Base-by-base conservation (phyloP, 306 rosid genomes). In the Adenanthera pavonina region DNA sequence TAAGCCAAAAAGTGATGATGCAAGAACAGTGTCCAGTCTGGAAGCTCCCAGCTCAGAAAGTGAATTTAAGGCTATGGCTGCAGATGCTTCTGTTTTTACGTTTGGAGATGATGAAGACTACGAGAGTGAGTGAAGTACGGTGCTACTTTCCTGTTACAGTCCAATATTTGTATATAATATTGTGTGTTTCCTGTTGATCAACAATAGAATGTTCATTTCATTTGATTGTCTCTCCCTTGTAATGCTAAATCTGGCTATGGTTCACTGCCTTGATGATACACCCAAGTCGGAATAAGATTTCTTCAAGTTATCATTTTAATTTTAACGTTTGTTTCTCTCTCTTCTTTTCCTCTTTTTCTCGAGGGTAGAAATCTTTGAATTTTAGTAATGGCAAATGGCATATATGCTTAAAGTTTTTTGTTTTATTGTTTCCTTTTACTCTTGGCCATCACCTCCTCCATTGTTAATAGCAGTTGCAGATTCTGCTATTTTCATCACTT, bases 61-160 rank as follows among this genome's bases (percentile, higher is more conserved):
- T 78, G 99, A 96, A 75, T 96, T 93, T 62, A 96, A 96, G 95
- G 98, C 97, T 75, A 93, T 96, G 98, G 99, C 98, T 9, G 99
- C 99, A 35, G 99, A 96, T 92, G 94, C 99, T 46, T 96, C 99
- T 25, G 99, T 96, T 20, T 93, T 96, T 76, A 84, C 98, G 8
- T 96, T 96, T 34, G 99, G 99, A 61, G 98, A 96, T 36, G 99
- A 95, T 0, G 99, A 96, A 75, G 99, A 96, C 86, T 93, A 88
- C 5, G 98, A 93, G 84, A 96, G 97, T 75, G 99, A 94, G 83
- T 93, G 85, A 88, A 84, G 61, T 59, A 33, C 76, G 60, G 54
- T 72, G 54, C 43, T 51, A 70, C 35, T 5, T 47, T 62, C 59
- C 35, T 52, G 44, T 47, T 30, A 64, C 61, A 81, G 72, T 56